Evolutionary conservation across 1,139 yeast genomes (phyloP), one percentile per base, ranked within the genome.

Genomic region (Candida dubliniensis): DNA sequence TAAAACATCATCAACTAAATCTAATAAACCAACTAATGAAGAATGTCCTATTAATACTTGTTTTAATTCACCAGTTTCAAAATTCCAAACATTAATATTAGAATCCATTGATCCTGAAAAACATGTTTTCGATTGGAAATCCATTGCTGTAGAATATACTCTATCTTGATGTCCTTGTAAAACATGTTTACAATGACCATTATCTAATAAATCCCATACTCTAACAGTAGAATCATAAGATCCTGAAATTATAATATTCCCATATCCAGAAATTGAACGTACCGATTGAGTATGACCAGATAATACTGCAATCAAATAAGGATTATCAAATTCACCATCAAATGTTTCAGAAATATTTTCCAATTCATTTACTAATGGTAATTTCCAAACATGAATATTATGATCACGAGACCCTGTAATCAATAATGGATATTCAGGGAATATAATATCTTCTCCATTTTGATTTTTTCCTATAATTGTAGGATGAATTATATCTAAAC

Each of bases 101-200:
- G 89, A 80, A 62, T 93, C 99, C 85, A 90, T 84, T 8, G 96
- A 86, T 0, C 98, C 97, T 1, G 97, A 87, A 47, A 87, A 86
- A 58, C 98, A 91, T 36, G 93, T 74, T 56, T 84, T 80, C 47
- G 90, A 75, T 47, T 80, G 74, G 53, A 79, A 78, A 60, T 93
- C 96, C 55, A 89, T 74, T 2, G 90, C 87, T 0, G 95, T 90
- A 13, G 95, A 81, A 64, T 93, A 93, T 4, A 93, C 95, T 50
- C 88, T 78, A 54, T 90, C 95, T 11, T 81, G 79, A 63, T 95
- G 99, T 3, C 97, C 98, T 2, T 80, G 71, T 29, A 93, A 71
- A 11, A 86, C 81, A 66, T 83, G 84, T 44, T 79, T 77, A 61
- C 96, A 89, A 43, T 74, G 76, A 40, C 88, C 88, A 15, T 85